Evolutionary conservation across 2,329 filamentous ascomycete species (phyloP).

Genomic region (Xylaria sp.): DNA sequence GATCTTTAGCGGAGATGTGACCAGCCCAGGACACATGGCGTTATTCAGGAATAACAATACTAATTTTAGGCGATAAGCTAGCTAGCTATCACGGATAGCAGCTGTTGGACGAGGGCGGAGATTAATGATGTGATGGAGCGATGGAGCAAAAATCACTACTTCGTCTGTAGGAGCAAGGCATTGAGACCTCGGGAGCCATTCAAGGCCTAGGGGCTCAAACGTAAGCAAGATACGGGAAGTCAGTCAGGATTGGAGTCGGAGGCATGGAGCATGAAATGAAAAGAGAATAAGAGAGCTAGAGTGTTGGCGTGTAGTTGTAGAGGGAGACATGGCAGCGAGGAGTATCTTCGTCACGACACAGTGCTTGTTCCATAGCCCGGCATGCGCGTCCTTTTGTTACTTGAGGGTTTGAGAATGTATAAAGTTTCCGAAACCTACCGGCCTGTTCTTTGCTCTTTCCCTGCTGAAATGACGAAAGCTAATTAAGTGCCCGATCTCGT

Average conservation of each 20-base stretch:
- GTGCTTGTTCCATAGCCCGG: constrained; percentile 22
- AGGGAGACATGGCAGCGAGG: not conserved
- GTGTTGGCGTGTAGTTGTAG: constrained; percentile 1
- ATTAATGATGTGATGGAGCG: constrained; percentile 19
- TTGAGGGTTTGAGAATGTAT: constrained; percentile 16
- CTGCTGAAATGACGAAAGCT: not conserved
- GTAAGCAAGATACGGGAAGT: constrained; percentile 16
- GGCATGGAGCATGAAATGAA: not conserved
- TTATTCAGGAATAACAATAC: constrained; percentile 16
- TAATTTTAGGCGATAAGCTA: constrained; percentile 10
- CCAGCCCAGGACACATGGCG: constrained; percentile 4
- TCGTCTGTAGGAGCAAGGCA: constrained; percentile 3
- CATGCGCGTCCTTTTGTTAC: constrained; percentile 27
- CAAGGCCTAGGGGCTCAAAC: constrained; percentile 8
- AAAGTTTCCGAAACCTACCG: not conserved
- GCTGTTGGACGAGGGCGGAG: constrained; percentile 1
- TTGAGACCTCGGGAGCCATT: constrained; percentile 3
- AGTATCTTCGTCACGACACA: constrained; percentile 8
- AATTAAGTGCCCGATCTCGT: not conserved
- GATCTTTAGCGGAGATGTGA: constrained; percentile 16
- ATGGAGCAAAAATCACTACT: constrained; percentile 21
- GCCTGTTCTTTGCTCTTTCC: not conserved
- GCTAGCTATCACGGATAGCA: not conserved
- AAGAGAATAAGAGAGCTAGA: constrained; percentile 6
- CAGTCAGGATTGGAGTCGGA: constrained; percentile 15